Evolutionary conservation across 495 filamentous ascomycete genomes (phyloP), one percentile per base, ranked within the genome.

Genomic region (Thermochaetoides thermophila): DNA sequence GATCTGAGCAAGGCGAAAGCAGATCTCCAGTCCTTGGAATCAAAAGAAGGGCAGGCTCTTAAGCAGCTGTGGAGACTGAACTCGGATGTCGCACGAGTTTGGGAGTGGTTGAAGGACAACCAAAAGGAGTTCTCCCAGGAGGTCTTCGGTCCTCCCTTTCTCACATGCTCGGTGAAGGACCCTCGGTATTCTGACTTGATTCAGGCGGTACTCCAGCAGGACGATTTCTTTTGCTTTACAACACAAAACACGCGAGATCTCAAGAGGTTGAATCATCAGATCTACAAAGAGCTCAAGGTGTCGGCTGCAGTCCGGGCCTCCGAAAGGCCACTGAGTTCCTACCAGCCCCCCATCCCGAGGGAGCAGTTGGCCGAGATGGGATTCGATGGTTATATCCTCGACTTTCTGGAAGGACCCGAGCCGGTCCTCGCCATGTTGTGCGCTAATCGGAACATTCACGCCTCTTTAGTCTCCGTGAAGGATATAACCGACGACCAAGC

Each of bases 341-440:
- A 73, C 35, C 57, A 37, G 24, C 46, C 72, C n/a, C 64, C 68
- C 2, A 37, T 80, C n/a, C 63, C 76, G 7, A 61, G 44, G 27
- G 49, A 60, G 7, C 46, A 81, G 31, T 48, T 84, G 32, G 45
- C 45, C 18, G 32, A 39, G 3, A 58, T 73, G 30, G 87, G 85
- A 1, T 75, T 96, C 31, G 78, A 89, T 35, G 73, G 74, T 7
- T 94, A 78, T 64, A 73, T 80, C 4, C 60, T 77, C 3, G 77
- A 95, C 43, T 81, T 63, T 34, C 47, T 99, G 8, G 64, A 70
- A 16, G 89, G 85, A 0, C 89, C 89, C 1, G 80, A 81, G 11
- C 73, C 83, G 3, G 81, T 99, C 2, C 56, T 95, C 18, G 74
- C 82, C 15, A 84, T 91, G 77, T 68, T 99, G 19, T 93, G 82